phyloP scores from a whole-genome alignment of 305 asterid species.

The Solanum hybrid region DNA sequence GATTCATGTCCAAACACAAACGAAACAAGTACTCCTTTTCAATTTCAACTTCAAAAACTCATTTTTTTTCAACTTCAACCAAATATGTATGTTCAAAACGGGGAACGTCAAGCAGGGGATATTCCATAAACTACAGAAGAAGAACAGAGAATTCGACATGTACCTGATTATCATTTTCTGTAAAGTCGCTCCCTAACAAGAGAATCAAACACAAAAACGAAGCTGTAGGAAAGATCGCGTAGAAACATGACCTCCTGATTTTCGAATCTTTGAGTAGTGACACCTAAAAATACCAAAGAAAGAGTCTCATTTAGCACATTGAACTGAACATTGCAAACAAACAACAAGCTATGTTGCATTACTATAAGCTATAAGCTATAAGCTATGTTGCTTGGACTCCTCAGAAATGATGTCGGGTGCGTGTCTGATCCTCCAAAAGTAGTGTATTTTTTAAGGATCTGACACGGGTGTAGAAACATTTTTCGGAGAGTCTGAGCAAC shows the following conservation, averaged over 20 bases:
- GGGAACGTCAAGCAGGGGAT: not conserved
- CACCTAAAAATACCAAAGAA: constrained; percentile 18
- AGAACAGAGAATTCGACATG: not conserved
- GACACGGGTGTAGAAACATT: not conserved
- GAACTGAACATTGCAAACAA: not conserved
- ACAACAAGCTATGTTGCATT: too few relatives aligned
- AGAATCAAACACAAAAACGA: constrained; percentile 26
- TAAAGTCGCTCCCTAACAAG: constrained; percentile 22
- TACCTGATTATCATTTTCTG: constrained; percentile 39
- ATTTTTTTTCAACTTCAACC: not conserved
- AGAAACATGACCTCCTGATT: constrained; percentile 24
- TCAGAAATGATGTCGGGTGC: not conserved
- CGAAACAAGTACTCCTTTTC: not conserved
- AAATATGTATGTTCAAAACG: not conserved
- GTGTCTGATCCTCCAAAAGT: not conserved
- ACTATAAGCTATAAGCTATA: too few relatives aligned
- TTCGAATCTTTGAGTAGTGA: constrained; percentile 29
- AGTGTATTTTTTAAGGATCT: not conserved
- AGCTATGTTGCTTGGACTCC: not conserved
- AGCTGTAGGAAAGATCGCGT: constrained; percentile 32
- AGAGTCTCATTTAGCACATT: not conserved
- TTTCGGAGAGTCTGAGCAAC: not conserved
- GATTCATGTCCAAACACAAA: not conserved
- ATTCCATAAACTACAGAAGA: not conserved
- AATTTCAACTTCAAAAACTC: not conserved